Evolutionary conservation across 345 rosid genomes (phyloP).

Genomic region (Eucalyptus pauciflora): DNA sequence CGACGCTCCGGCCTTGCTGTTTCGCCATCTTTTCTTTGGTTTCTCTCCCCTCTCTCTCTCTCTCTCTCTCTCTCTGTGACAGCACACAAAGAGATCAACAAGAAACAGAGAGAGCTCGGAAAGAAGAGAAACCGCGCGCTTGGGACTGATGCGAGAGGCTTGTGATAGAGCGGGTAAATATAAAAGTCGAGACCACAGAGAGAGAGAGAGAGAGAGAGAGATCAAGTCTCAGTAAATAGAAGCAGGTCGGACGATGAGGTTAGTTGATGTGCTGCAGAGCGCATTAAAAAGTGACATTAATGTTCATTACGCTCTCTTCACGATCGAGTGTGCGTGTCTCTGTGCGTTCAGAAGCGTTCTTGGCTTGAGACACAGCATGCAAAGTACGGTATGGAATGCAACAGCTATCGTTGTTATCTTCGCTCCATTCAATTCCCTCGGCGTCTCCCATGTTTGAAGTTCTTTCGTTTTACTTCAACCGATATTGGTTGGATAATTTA

Average conservation of each 20-base stretch:
- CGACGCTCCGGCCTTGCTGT: constrained; percentile 1
- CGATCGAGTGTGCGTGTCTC: background rate
- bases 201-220: constrained; percentile 4
- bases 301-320: background rate
- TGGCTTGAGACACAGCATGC: background rate
- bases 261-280: constrained; percentile 60
- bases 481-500: background rate
- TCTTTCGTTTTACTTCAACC: background rate
- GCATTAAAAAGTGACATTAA: constrained; percentile 45
- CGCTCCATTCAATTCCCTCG: background rate
- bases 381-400: background rate
- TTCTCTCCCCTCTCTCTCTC: background rate
- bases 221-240: constrained; percentile 37
- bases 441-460: background rate
- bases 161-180: background rate
- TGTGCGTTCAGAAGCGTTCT: background rate
- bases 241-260: constrained; percentile 54
- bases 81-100: background rate
- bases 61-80: background rate
- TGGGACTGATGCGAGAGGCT: background rate
- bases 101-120: background rate
- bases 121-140: background rate
- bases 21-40: constrained; percentile 13
- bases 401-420: background rate
- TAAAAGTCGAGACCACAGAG: background rate